Evolutionary conservation across 495 filamentous ascomycete genomes (phyloP).

Genomic region (Barbatosphaeria neglecta): DNA sequence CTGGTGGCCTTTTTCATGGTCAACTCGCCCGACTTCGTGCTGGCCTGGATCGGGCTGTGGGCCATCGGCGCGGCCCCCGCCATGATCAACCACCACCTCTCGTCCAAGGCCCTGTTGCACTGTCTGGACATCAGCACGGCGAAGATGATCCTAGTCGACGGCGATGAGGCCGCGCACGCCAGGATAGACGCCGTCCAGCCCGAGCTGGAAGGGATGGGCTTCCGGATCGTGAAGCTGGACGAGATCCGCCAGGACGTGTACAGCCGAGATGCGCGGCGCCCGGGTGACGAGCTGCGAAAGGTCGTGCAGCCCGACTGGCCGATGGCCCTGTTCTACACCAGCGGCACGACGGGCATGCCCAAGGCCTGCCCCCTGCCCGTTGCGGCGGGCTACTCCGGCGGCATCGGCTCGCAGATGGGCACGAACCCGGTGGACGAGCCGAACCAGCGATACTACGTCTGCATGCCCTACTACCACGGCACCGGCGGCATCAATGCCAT

Average conservation of each 20-base stretch:
- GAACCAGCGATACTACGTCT: slow-evolving; percentile 35
- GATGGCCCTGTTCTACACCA: slow-evolving; percentile 57
- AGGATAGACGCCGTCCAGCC: slow-evolving; percentile 43
- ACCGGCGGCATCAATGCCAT: slow-evolving; percentile 52
- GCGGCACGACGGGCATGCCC: slow-evolving; percentile 41
- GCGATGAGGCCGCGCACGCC: slow-evolving; percentile 38
- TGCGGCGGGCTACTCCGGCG: slow-evolving; percentile 21
- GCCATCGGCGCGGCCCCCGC: slow-evolving; percentile 29
- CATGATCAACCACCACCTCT: slow-evolving; percentile 48
- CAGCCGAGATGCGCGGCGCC: slow-evolving; percentile 32
- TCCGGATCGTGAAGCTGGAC: slow-evolving; percentile 42
- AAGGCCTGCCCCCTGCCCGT: slow-evolving; percentile 40
- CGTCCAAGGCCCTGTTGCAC: slow-evolving; percentile 54
- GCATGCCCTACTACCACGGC: slow-evolving; percentile 76
- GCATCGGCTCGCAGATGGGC: slow-evolving; percentile 8
- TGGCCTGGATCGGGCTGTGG: slow-evolving; percentile 36
- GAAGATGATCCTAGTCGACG: slow-evolving; percentile 53
- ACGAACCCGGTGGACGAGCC: slow-evolving; percentile 5
- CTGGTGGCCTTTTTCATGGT: slow-evolving; percentile 63
- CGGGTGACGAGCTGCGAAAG: slow-evolving; percentile 35
- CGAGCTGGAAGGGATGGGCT: slow-evolving; percentile 38
- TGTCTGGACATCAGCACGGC: slow-evolving; percentile 51
- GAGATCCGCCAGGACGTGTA: slow-evolving; percentile 33
- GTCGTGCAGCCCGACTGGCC: slow-evolving; percentile 38
- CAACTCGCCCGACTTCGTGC: slow-evolving; percentile 55